Base-by-base conservation (phyloP, 345 rosid species). In the Bretschneidera sinensis region DNA sequence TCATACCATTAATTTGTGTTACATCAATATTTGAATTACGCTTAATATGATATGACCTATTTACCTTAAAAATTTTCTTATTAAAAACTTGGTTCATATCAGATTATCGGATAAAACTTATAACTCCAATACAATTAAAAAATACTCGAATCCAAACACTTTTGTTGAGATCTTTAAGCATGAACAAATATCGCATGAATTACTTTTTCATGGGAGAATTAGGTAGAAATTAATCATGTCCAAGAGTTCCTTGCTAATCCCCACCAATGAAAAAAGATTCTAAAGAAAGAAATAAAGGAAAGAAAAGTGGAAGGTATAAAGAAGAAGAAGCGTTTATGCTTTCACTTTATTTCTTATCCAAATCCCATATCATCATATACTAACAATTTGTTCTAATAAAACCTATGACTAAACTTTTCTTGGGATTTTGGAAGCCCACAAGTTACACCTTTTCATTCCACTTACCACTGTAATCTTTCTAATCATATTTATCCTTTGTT, bases 401-500 rank as follows among this genome's bases (percentile, higher is more conserved):
- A 47, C 61, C 16, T 43, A 54, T 18, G 9, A 17, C 22, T 21
- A 48, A 51, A 55, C 54, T 22, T 57, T 62, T 69, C 24, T 51
- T 2, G 63, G 35, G 55, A 55, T 24, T 57, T 43, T n/a, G 14
- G 59, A 69, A 69, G 57, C 33, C 51, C 68, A 70, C 68, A 71
- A 56, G 21, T 60, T 50, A 55, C 55, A 61, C 51, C 70, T 60
- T 71, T 43, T 48, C 50, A 17, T 60, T 54, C 63, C 59, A 60
- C 33, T 64, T 54, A 17, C 10, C 57, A 43, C 18, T 53, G 8
- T 56, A 14, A 66, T 24, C 51, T 45, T 59, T 59, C 48, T 6
- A 51, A 59, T 51, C 62, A 65, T 48, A 33, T 48, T 54, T 23
- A 17, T 17, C 16, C 39, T 34, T 63, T 63, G 60, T 57, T 34